Evolutionary conservation across 306 rosid genomes (phyloP).

Genomic region (Prunus padus): DNA sequence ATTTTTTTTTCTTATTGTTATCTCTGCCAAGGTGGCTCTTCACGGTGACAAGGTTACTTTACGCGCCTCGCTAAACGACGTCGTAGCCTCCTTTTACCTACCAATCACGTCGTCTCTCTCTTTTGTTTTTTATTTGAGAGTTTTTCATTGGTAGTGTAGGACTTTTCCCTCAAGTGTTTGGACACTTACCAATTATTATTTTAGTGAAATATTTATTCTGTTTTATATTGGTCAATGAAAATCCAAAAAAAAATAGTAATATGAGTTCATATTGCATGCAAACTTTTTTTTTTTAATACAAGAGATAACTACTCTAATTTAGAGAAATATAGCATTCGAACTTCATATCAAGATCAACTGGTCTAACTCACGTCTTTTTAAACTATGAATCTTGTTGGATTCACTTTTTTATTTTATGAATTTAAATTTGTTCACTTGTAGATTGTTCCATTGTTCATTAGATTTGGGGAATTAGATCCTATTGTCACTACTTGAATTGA

Average conservation of each 20-base stretch:
- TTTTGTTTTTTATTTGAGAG: not conserved
- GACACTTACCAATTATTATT: not conserved
- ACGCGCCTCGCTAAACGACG: not conserved
- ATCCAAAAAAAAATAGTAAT: too few species aligned
- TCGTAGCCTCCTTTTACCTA: not conserved
- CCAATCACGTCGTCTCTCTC: not conserved
- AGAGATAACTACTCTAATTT: too few species aligned
- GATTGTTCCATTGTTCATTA: not conserved
- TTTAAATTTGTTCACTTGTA: not conserved
- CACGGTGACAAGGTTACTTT: not conserved
- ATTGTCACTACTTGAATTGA: not conserved
- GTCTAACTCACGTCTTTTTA: too few species aligned
- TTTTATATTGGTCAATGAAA: too few species aligned
- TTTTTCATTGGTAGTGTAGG: not conserved
- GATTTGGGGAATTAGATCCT: conserved; percentile 15
- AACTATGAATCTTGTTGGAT: too few species aligned
- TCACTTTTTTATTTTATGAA: not conserved
- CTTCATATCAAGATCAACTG: too few species aligned
- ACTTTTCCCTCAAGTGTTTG: not conserved
- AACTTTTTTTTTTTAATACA: too few species aligned
- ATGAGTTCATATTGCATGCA: too few species aligned
- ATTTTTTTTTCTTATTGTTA: not conserved
- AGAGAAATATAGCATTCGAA: too few species aligned
- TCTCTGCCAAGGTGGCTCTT: conserved; percentile 3
- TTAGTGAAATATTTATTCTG: too few species aligned